Evolutionary conservation across 164 flowering plant genomes (phyloP).

Genomic region (Aristolochia californica): DNA sequence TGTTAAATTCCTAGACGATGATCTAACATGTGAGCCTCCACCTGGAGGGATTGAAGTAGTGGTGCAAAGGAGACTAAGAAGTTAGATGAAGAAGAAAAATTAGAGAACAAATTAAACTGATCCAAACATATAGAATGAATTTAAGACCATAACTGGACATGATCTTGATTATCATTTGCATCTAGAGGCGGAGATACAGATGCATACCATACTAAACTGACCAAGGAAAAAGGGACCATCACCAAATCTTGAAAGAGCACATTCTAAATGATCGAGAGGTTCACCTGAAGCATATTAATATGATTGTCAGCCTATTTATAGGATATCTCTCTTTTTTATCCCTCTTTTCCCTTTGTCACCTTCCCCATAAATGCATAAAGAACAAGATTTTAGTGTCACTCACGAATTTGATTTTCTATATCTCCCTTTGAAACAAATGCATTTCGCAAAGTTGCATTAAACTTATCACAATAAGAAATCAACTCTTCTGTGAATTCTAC

Average conservation of each 20-base stretch:
- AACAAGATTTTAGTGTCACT: constrained; percentile 11
- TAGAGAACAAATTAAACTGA: too few relatives aligned
- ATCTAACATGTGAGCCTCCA: too few relatives aligned
- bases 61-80: neutral
- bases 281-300: constrained; percentile 29
- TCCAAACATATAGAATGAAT: too few relatives aligned
- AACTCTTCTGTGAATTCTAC: constrained; percentile 66
- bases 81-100: too few relatives aligned
- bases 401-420: constrained; percentile 32
- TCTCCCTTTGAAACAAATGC: constrained; percentile 35
- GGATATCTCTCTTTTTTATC: neutral
- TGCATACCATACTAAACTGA: constrained; percentile 57
- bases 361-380: neutral
- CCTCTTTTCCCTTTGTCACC: neutral
- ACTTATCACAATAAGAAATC: constrained; percentile 44
- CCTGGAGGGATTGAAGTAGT: too few relatives aligned
- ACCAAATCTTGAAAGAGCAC: constrained; percentile 63
- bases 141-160: neutral
- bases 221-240: constrained; percentile 97
- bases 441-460: constrained; percentile 22
- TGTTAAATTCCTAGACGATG: too few relatives aligned
- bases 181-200: neutral
- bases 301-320: constrained; percentile 3
- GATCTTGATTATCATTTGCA: neutral
- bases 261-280: constrained; percentile 64